These are phyloP conservation scores for Pythium guiyangense DNA, from an alignment of 352 stramenopile species.

Conservation along the genomic window DNA sequence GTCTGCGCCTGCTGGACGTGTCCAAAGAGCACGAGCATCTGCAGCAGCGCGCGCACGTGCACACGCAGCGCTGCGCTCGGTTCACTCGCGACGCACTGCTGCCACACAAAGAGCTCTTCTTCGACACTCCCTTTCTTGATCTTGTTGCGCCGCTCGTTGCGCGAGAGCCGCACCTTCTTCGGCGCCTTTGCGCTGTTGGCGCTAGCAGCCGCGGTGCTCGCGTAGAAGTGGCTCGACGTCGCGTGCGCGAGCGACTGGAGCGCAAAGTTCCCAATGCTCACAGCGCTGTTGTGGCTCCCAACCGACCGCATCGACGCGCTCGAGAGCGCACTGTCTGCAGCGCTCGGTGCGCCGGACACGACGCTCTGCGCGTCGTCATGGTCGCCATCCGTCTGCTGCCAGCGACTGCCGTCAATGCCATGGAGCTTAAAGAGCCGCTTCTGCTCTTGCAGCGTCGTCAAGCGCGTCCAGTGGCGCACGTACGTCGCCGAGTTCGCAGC, in stretches of 20 bases:
- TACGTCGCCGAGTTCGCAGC: constrained; percentile 37
- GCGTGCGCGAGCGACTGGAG: constrained; percentile 51
- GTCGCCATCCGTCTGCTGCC: constrained; percentile 23
- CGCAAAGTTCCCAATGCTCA: constrained; percentile 63
- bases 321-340: constrained; percentile 57
- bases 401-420: constrained; percentile 66
- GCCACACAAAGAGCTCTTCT: constrained; percentile 54
- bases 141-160: constrained; percentile 49
- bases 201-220: background rate
- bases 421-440: constrained; percentile 76
- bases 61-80: constrained; percentile 32
- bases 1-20: constrained; percentile 29
- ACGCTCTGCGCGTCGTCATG: constrained; percentile 35
- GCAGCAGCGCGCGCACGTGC: constrained; percentile 35
- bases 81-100: constrained; percentile 35
- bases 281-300: constrained; percentile 75
- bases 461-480: constrained; percentile 45
- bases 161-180: constrained; percentile 41
- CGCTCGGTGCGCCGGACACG: constrained; percentile 37
- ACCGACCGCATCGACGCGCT: constrained; percentile 60
- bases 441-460: constrained; percentile 65
- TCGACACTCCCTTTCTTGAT: constrained; percentile 70
- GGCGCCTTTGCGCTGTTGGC: constrained; percentile 14
- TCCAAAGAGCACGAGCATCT: constrained; percentile 54
- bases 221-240: constrained; percentile 69